phyloP scores from a whole-genome alignment of 2,329 filamentous ascomycete species.

The Alternaria sp. region DNA sequence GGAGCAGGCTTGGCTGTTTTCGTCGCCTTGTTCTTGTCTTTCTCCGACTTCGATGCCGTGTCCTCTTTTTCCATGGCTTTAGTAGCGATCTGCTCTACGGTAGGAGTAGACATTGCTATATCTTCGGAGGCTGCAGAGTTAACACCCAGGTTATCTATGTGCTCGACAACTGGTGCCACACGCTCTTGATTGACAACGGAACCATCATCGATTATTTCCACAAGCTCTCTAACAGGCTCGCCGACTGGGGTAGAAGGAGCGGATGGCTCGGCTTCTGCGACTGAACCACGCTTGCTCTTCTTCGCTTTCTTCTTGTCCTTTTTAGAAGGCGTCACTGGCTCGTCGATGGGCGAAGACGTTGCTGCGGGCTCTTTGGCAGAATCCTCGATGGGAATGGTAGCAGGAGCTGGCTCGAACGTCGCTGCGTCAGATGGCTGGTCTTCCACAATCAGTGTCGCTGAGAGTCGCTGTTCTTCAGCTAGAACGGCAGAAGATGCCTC shows the following conservation, averaged over 20 bases:
- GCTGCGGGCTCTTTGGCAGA: slow-evolving; percentile 1
- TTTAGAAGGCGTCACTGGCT: slow-evolving; percentile 22
- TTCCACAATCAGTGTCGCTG: background rate
- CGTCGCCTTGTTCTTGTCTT: slow-evolving; percentile 39
- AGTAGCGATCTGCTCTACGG: background rate
- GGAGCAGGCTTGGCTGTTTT: slow-evolving; percentile 29
- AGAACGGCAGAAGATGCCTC: background rate
- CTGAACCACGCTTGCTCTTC: slow-evolving; percentile 23
- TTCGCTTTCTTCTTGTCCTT: slow-evolving; percentile 30
- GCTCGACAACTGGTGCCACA: background rate
- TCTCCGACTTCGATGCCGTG: slow-evolving; percentile 23
- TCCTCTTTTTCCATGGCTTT: slow-evolving; percentile 18
- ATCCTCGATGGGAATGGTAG: background rate
- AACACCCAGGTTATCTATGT: background rate
- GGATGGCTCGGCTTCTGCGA: slow-evolving; percentile 21
- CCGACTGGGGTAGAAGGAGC: slow-evolving; percentile 14
- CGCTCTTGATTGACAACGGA: background rate
- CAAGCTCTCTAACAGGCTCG: slow-evolving; percentile 10
- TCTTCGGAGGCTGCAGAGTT: background rate
- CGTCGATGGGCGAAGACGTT: slow-evolving; percentile 3
- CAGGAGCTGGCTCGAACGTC: background rate
- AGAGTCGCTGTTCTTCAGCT: background rate
- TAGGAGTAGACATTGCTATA: background rate
- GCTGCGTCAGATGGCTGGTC: slow-evolving; percentile 1
- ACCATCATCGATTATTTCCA: background rate